A percentile compares a stretch with the other conserved stretches of the same genome.
Evolutionary conservation across 1,284 basidiomycete genomes (phyloP).

Genomic region (Austroboletus rostrupii): DNA sequence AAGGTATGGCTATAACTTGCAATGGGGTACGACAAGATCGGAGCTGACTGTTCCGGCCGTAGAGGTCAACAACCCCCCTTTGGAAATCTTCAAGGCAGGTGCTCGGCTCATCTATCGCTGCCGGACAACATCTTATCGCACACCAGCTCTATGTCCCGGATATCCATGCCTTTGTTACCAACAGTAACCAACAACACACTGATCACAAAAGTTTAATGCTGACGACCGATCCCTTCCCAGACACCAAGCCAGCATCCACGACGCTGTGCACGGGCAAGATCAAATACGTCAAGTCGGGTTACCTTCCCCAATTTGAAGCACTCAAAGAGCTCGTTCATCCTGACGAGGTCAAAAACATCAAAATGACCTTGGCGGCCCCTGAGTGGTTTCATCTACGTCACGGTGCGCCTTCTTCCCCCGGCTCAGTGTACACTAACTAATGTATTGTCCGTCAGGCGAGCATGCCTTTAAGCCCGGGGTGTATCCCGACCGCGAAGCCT

Average conservation of each 20-base stretch:
- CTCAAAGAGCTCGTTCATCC: conserved; percentile 52
- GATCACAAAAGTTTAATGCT: conserved; percentile 23
- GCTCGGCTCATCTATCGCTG: not conserved
- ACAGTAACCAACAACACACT: conserved; percentile 37
- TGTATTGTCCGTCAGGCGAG: conserved; percentile 15
- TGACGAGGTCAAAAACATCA: conserved; percentile 63
- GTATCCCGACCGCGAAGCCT: conserved; percentile 47
- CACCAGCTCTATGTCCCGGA: conserved; percentile 34
- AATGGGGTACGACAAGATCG: too few species aligned
- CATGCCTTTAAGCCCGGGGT: conserved; percentile 19
- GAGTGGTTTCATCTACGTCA: conserved; percentile 76
- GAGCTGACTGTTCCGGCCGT: conserved; percentile 3
- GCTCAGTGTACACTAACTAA: not conserved
- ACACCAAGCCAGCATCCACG: conserved; percentile 43
- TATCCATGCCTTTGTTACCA: conserved; percentile 55
- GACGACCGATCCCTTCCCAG: conserved; percentile 34
- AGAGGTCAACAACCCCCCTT: conserved; percentile 24
- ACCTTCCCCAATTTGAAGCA: conserved; percentile 58
- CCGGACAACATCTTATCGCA: not conserved
- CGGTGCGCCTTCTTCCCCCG: conserved; percentile 31
- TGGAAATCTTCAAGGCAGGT: conserved; percentile 26
- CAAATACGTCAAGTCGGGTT: conserved; percentile 57
- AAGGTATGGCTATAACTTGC: conserved; percentile 12
- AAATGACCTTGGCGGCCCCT: conserved; percentile 71
- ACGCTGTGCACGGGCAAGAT: conserved; percentile 59